phyloP scores from a whole-genome alignment of 2,329 filamentous ascomycete genomes.

The Colletotrichum limetticola region DNA sequence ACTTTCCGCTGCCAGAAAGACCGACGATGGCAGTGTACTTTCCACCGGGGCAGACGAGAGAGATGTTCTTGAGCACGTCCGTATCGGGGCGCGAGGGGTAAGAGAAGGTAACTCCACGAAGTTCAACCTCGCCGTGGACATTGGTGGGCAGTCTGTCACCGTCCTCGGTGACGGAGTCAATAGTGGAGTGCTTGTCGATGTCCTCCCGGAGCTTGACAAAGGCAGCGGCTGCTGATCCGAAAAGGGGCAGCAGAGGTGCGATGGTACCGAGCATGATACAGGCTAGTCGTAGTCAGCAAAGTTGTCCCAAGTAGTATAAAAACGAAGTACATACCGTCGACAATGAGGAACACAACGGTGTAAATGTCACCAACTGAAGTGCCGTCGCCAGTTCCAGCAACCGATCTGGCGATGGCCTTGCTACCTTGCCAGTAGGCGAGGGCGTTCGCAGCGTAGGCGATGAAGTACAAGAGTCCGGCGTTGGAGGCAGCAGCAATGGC shows the following conservation, averaged over 20 bases:
- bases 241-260: constrained; percentile 70
- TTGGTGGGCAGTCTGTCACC: constrained; percentile 56
- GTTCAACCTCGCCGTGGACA: constrained; percentile 58
- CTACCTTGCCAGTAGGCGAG: constrained; percentile 77
- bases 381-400: constrained; percentile 45
- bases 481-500: constrained; percentile 66
- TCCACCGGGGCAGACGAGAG: constrained; percentile 59
- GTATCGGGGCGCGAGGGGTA: constrained; percentile 56
- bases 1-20: constrained; percentile 68
- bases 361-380: constrained; percentile 63
- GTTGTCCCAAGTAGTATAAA: constrained; percentile 47
- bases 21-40: constrained; percentile 68
- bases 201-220: constrained; percentile 69
- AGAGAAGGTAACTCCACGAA: constrained; percentile 55
- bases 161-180: constrained; percentile 52
- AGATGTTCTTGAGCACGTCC: constrained; percentile 53
- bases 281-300: constrained; percentile 49
- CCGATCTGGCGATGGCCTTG: constrained; percentile 55
- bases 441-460: constrained; percentile 74
- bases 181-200: constrained; percentile 61
- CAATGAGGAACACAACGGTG: constrained; percentile 72
- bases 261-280: constrained; percentile 72
- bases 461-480: constrained; percentile 72
- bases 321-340: constrained; percentile 58
- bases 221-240: constrained; percentile 66